phyloP scores from a whole-genome alignment of 805 yeast genomes.

The Starmerella powellii region DNA sequence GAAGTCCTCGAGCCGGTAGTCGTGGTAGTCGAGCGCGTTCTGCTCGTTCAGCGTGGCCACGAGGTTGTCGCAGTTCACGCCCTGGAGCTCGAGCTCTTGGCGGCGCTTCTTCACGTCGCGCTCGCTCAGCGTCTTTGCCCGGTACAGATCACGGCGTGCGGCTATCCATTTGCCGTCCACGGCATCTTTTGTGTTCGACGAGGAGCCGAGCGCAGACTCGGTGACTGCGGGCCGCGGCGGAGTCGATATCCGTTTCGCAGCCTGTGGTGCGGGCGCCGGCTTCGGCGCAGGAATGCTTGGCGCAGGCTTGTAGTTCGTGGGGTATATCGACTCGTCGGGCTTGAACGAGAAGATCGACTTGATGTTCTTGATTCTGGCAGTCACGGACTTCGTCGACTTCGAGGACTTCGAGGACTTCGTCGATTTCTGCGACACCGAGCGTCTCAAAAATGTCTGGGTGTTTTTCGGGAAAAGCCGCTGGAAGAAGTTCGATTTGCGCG shows the following conservation, averaged over 20 bases:
- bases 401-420: conserved; percentile 5
- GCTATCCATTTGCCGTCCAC: conserved; percentile 37
- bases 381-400: conserved; percentile 5
- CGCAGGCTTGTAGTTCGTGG: conserved; percentile 6
- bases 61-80: conserved; percentile 18
- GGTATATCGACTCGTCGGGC: conserved; percentile 16
- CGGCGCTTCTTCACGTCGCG: conserved; percentile 59
- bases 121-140: conserved; percentile 58
- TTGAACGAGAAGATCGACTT: conserved; percentile 17
- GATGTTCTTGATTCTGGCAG: conserved; percentile 6
- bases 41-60: conserved; percentile 10
- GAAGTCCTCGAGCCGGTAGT: conserved; percentile 23
- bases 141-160: conserved; percentile 47
- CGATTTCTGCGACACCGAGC: conserved; percentile 13
- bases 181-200: neutral
- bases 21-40: conserved; percentile 18
- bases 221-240: conserved; percentile 1
- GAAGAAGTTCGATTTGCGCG: conserved; percentile 11
- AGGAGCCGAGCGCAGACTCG: neutral
- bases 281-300: neutral
- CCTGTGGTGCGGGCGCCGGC: neutral
- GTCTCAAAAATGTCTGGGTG: conserved; percentile 8
- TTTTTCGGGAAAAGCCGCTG: conserved; percentile 19
- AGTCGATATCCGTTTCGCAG: conserved; percentile 1
- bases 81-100: conserved; percentile 33